Conservation (phyloP, 495 filamentous ascomycete genomes). For the Clavariopsis aquatica region DNA sequence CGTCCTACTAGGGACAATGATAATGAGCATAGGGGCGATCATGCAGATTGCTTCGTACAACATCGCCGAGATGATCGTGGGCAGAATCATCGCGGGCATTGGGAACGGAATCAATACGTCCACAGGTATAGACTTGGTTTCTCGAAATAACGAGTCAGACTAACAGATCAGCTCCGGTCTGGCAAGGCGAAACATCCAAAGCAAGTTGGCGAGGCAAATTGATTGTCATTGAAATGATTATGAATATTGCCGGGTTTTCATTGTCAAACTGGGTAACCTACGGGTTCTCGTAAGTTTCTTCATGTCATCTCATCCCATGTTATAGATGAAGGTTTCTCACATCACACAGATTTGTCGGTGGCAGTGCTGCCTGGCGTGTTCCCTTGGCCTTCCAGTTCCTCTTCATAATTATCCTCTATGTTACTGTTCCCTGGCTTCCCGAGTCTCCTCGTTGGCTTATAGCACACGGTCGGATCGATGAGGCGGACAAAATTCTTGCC, state of each 20-base stretch:
- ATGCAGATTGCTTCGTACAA: constrained; percentile 64
- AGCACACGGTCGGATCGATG: constrained; percentile 20
- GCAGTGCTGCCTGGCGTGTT: constrained; percentile 45
- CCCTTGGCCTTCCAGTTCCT: constrained; percentile 23
- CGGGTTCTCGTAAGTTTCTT: constrained; percentile 48
- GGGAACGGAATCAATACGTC: constrained; percentile 69
- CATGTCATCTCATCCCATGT: no score
- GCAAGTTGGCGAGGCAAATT: constrained; percentile 61
- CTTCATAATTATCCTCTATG: constrained; percentile 13
- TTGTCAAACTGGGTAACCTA: constrained; percentile 61
- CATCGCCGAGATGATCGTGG: constrained; percentile 65
- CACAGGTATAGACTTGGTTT: constrained; percentile 42
- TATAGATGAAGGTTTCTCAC: no score
- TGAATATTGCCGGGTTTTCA: constrained; percentile 62
- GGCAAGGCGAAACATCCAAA: constrained; percentile 65
- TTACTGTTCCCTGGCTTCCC: constrained; percentile 19
- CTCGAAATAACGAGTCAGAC: neutral
- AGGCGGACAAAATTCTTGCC: constrained; percentile 19
- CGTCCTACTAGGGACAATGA: constrained; percentile 56
- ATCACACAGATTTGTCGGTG: constrained; percentile 48
- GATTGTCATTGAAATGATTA: constrained; percentile 61
- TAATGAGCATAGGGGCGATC: constrained; percentile 64
- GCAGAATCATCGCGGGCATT: constrained; percentile 50
- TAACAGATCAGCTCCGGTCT: constrained; percentile 52
- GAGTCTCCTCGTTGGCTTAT: constrained; percentile 38